Percentiles rank a stretch among this genome's conserved stretches.
These are phyloP conservation scores for Collybiopsis confluens DNA, from an alignment of 768 basidiomycete genomes.

Conservation along the genomic window DNA sequence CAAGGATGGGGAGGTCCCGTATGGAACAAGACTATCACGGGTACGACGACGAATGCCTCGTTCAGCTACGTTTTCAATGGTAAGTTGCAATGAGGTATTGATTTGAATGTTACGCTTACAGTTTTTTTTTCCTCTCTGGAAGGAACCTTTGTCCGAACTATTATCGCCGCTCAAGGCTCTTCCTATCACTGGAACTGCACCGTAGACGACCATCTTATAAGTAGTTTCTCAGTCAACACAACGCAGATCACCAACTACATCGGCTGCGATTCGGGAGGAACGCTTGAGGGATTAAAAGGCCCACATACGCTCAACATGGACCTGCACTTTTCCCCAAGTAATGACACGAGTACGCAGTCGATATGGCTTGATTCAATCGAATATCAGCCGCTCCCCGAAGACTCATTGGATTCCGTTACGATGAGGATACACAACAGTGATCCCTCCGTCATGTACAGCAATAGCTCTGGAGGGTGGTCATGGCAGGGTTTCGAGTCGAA, in stretches of 20 bases:
- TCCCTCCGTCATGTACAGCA: neutral
- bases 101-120: too few species aligned
- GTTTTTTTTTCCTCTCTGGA: neutral
- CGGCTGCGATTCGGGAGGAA: neutral
- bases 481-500: neutral
- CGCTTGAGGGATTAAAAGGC: neutral
- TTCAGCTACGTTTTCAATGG: slow-evolving; percentile 2
- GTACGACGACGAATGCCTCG: neutral
- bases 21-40: slow-evolving; percentile 1
- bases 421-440: neutral
- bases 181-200: neutral
- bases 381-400: neutral
- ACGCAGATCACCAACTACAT: neutral
- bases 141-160: neutral
- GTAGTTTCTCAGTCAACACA: neutral
- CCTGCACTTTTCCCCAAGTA: neutral
- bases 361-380: neutral
- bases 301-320: neutral
- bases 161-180: neutral
- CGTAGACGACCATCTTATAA: neutral
- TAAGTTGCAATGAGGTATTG: too few species aligned
- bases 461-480: neutral
- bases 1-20: neutral
- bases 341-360: neutral
- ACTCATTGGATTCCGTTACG: neutral